phyloP scores from a whole-genome alignment of 352 stramenopile species.

The Hyaloperonospora brassicae region DNA sequence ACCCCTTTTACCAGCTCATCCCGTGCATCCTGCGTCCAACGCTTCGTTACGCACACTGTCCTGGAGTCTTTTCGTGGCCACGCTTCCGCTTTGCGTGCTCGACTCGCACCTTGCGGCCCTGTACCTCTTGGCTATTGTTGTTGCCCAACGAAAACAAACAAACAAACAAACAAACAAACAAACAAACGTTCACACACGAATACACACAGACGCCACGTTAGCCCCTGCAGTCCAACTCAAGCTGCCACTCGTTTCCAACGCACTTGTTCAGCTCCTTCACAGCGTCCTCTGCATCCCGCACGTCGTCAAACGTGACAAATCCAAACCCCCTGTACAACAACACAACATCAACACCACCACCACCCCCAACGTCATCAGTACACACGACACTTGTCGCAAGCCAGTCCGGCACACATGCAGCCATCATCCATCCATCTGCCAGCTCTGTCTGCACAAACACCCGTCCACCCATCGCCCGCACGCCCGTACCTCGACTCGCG shows the following conservation, averaged over 20 bases:
- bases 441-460: too few species aligned
- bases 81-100: constrained; percentile 76
- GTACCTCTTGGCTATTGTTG: constrained; percentile 54
- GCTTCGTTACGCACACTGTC: constrained; percentile 53
- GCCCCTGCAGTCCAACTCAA: neutral
- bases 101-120: constrained; percentile 62
- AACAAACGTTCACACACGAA: neutral
- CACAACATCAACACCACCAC: neutral
- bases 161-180: neutral
- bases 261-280: constrained; percentile 78
- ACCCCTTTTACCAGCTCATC: neutral
- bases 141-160: neutral
- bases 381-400: too few species aligned
- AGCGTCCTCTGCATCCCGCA: constrained; percentile 65
- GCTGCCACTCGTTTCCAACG: constrained; percentile 7
- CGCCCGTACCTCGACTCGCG: constrained; percentile 50
- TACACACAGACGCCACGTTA: constrained; percentile 1
- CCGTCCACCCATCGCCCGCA: neutral
- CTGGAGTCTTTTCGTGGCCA: constrained; percentile 77
- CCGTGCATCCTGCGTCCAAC: neutral
- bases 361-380: neutral
- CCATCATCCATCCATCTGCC: too few species aligned
- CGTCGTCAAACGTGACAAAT: constrained; percentile 73
- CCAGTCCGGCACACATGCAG: too few species aligned
- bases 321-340: constrained; percentile 44